These are phyloP conservation scores for Clonostachys byssicola DNA, from an alignment of 2,329 filamentous ascomycete genomes.

Conservation along the genomic window DNA sequence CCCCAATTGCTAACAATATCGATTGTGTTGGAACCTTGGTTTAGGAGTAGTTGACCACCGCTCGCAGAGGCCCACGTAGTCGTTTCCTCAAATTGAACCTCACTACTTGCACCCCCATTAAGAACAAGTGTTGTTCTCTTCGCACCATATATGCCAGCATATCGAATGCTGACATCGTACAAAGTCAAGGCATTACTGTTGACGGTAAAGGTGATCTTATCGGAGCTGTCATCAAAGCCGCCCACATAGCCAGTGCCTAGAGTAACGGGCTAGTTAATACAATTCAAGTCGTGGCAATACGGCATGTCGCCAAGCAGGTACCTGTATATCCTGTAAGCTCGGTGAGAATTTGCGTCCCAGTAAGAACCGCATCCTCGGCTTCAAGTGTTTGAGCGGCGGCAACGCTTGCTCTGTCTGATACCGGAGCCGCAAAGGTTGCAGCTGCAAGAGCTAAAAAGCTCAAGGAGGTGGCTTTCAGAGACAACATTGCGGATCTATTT, in stretches of 20 bases:
- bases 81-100: constrained; percentile 32
- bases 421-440: no score
- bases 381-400: constrained; percentile 14
- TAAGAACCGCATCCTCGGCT: constrained; percentile 34
- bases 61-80: constrained; percentile 28
- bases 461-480: no score
- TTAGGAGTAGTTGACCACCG: constrained; percentile 38
- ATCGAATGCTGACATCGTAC: constrained; percentile 37
- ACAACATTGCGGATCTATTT: no score
- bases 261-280: no score
- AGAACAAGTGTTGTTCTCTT: constrained; percentile 37
- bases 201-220: constrained; percentile 39
- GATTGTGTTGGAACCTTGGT: constrained; percentile 35
- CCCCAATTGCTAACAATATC: constrained; percentile 43
- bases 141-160: constrained; percentile 39
- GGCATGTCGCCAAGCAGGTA: constrained; percentile 1
- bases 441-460: no score
- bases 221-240: constrained; percentile 33
- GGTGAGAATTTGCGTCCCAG: constrained; percentile 31
- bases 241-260: constrained; percentile 40
- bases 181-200: constrained; percentile 12
- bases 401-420: no score
- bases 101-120: constrained; percentile 32
- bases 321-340: constrained; percentile 31
- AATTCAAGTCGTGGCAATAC: not conserved